Base-by-base conservation (phyloP, 371 early-diverging fungal genomes). In the Mortierella sp. region DNA sequence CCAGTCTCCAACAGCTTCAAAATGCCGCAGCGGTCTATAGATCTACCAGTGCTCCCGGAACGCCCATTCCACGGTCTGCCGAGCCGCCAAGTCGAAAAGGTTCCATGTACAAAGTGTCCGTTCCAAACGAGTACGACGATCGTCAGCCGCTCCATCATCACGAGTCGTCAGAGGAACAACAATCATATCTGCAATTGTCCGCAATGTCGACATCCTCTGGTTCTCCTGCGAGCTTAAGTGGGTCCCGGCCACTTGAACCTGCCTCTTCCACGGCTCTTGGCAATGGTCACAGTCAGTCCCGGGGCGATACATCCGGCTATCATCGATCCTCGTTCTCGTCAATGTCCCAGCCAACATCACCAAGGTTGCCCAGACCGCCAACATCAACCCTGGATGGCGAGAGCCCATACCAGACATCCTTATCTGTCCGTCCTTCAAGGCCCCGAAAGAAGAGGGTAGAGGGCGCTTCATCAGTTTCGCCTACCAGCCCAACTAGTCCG, bases 41-140 rank as follows among this genome's bases (percentile, higher is more conserved):
- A 5, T 29, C 64, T 0, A 65, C 34, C 65, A 29, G 22, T 26
- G 24, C 64, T 26, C 55, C 70, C 14, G 52, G 43, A 3, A 39
- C 68, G 0, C 37, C 66, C 24, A 40, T 66, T 16, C 53, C 64
- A 19, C 58, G 58, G 34, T 58, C 58, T 8, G 19, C 65, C 7
- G 14, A 70, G 2, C 34, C 63, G 31, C 55, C 48, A 7, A 73
- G 52, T 52, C 64, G 61, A 45, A 76, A 76, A 45, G 41, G 14
- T 6, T 65, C 70, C 4, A 45, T 39, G 5, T 80, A 80, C 67
- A 72, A 70, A 22, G 73, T 73, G 24, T 39, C 31, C 29, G 70
- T 80, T 0, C 76, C 76, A 16, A 70, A 80, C n/a, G 70, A 66
- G 6, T 80, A 80, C 73, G 80, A 80, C 45, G 80, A 80, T 9